Percentiles rank a stretch among this genome's conserved stretches.
phyloP scores from a whole-genome alignment of 179 eudicot genomes.

The Vitellaria paradoxa region DNA sequence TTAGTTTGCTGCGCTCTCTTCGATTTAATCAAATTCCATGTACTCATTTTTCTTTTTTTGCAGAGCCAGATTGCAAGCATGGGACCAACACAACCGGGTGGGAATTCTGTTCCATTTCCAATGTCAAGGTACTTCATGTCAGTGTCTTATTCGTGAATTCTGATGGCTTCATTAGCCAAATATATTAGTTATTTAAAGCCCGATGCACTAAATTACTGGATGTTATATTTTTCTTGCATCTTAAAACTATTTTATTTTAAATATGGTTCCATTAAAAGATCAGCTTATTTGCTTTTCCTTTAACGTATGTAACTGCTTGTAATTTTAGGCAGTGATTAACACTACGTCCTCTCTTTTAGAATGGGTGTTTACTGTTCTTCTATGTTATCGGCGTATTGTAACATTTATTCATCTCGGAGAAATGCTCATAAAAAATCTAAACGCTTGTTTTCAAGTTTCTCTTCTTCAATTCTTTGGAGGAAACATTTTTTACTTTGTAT shows the following conservation, averaged over 20 bases:
- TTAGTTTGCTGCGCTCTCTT: neutral
- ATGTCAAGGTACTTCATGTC: constrained; percentile 24
- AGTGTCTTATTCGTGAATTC: constrained; percentile 19
- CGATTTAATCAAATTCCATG: neutral
- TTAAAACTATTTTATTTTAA: neutral
- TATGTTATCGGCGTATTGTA: too few species aligned
- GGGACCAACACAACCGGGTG: constrained; percentile 35
- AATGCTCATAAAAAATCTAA: neutral
- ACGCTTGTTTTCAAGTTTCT: neutral
- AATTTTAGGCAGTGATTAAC: neutral
- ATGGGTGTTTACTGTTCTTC: neutral
- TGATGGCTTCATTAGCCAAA: constrained; percentile 3
- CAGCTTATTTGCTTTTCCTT: neutral
- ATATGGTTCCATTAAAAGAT: neutral
- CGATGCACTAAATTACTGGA: neutral
- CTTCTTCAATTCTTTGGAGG: neutral
- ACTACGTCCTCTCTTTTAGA: neutral
- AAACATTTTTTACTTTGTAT: neutral
- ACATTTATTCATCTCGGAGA: neutral
- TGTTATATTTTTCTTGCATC: too few species aligned
- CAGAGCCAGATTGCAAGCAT: constrained; percentile 36
- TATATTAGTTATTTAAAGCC: neutral
- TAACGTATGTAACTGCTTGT: too few species aligned
- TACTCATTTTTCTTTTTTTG: neutral
- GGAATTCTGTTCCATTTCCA: constrained; percentile 45